Conservation (phyloP, 2,329 filamentous ascomycete genomes). For the Zopfia rhizophila region DNA sequence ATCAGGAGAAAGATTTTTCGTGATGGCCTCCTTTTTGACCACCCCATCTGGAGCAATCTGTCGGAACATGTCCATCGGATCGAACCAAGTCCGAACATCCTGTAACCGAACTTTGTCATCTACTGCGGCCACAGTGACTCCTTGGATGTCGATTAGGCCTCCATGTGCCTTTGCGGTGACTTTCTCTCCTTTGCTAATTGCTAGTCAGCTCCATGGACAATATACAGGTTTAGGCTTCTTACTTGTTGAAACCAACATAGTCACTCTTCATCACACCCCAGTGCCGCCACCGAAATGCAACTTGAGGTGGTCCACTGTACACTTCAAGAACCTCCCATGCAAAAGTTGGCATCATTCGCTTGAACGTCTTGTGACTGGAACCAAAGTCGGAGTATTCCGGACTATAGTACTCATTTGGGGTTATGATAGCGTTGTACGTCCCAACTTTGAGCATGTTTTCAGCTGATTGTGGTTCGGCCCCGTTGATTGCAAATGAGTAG, state of each 20-base stretch:
- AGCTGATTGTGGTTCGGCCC: conserved; percentile 65
- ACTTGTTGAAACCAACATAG: conserved; percentile 73
- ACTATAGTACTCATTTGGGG: conserved; percentile 71
- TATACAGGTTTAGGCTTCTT: conserved; percentile 31
- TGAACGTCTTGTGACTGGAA: conserved; percentile 75
- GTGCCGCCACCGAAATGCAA: conserved; percentile 73
- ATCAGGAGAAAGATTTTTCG: conserved; percentile 43
- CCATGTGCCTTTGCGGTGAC: conserved; percentile 71
- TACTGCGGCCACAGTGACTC: conserved; percentile 70
- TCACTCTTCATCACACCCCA: conserved; percentile 75
- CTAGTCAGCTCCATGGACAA: conserved; percentile 12
- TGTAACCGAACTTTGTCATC: conserved; percentile 69
- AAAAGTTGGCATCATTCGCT: conserved; percentile 78
- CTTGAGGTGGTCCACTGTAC: conserved; percentile 71
- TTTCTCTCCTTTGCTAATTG: conserved; percentile 68
- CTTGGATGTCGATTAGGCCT: conserved; percentile 70
- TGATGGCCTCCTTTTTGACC: conserved; percentile 56
- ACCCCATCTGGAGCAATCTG: conserved; percentile 67
- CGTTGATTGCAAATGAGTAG: conserved; percentile 73
- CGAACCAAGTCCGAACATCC: conserved; percentile 71
- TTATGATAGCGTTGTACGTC: conserved; percentile 75
- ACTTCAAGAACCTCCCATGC: conserved; percentile 77
- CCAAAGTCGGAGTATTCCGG: conserved; percentile 70
- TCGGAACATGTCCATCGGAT: conserved; percentile 73
- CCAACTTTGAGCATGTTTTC: conserved; percentile 74